phyloP scores from a whole-genome alignment of 371 early-diverging fungal genomes.

The Apophysomyces trapeziformis region DNA sequence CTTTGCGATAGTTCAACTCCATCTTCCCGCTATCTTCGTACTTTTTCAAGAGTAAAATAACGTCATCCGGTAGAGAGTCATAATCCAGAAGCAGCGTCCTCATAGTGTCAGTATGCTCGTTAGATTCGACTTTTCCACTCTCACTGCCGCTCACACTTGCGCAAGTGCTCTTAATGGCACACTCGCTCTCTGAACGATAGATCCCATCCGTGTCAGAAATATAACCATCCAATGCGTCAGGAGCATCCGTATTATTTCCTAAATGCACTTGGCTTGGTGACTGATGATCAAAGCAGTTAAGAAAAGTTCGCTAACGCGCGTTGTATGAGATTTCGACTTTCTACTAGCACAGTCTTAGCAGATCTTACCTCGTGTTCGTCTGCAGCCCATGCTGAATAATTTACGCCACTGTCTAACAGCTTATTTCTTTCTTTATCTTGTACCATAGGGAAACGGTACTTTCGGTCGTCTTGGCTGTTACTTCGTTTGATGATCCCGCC shows the following conservation, averaged over 20 bases:
- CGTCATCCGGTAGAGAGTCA: constrained; percentile 33
- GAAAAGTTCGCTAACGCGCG: not conserved
- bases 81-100: constrained; percentile 34
- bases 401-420: not conserved
- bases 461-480: not conserved
- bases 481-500: not conserved
- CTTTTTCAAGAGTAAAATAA: constrained; percentile 28
- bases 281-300: not conserved
- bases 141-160: constrained; percentile 12
- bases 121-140: not conserved
- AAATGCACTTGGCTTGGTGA: not conserved
- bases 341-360: too few relatives aligned
- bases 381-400: not conserved
- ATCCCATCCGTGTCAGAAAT: not conserved
- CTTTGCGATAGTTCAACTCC: constrained; percentile 18
- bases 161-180: constrained; percentile 19
- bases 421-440: not conserved
- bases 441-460: not conserved
- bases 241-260: not conserved
- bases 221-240: not conserved
- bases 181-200: constrained; percentile 16
- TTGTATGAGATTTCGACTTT: not conserved
- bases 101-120: not conserved
- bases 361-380: not conserved
- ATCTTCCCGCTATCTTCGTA: constrained; percentile 23